phyloP scores from a whole-genome alignment of 169 alveolate genomes.

The Plasmodium malariae region DNA sequence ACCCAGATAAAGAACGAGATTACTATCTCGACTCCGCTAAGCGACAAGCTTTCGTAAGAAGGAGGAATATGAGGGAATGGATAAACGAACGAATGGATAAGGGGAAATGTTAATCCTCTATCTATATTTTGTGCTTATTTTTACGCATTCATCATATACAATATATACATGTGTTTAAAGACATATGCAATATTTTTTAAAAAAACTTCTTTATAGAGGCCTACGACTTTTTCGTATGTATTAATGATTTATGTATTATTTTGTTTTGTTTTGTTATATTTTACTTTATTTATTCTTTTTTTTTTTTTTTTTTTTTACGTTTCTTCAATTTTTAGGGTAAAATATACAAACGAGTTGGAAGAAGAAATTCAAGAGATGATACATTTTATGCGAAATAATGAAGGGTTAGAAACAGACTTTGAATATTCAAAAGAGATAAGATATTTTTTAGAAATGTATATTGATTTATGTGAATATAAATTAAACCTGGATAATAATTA shows the following conservation, averaged over 20 bases:
- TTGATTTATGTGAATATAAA: conserved; percentile 73
- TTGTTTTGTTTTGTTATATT: too few species aligned
- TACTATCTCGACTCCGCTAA: conserved; percentile 69
- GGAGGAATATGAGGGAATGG: conserved; percentile 4
- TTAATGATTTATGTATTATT: too few species aligned
- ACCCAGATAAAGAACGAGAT: conserved; percentile 63
- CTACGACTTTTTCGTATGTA: too few species aligned
- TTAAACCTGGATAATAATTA: conserved; percentile 66
- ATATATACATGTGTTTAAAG: too few species aligned
- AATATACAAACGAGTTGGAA: conserved; percentile 64
- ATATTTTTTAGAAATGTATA: conserved; percentile 72
- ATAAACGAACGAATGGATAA: background rate
- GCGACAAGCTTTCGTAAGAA: conserved; percentile 62
- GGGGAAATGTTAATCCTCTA: background rate
- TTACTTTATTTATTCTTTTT: too few species aligned
- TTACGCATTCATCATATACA: too few species aligned
- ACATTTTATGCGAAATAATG: conserved; percentile 57
- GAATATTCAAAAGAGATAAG: conserved; percentile 61
- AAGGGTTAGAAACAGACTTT: conserved; percentile 69
- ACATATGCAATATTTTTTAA: too few species aligned
- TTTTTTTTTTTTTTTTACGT: background rate
- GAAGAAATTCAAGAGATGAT: conserved; percentile 74
- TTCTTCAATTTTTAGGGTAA: conserved; percentile 5
- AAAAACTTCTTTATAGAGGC: too few species aligned
- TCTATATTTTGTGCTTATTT: too few species aligned